phyloP scores from a whole-genome alignment of 768 basidiomycete genomes.

The Pleurotus eryngii region DNA sequence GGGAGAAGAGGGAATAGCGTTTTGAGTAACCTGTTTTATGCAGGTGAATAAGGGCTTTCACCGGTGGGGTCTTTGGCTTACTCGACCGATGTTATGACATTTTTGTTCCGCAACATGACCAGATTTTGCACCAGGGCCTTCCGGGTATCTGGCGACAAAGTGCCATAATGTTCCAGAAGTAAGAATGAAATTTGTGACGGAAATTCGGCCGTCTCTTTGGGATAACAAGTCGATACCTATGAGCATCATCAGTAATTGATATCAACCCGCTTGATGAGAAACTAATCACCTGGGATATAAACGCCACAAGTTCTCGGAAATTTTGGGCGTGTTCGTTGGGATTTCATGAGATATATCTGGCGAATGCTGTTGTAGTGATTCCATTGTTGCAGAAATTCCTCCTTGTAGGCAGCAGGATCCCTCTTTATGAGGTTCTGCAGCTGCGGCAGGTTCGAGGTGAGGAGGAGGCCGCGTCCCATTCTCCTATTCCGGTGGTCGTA shows the following conservation, averaged over 20 bases:
- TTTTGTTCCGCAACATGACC: constrained; percentile 90
- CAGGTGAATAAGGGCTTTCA: background rate
- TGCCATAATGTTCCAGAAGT: constrained; percentile 74
- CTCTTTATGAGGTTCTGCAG: constrained; percentile 97
- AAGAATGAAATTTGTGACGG: constrained; percentile 76
- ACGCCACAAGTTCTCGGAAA: constrained; percentile 84
- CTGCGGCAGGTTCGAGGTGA: constrained; percentile 89
- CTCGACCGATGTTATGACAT: constrained; percentile 91
- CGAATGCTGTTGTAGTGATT: constrained; percentile 88
- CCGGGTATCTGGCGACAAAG: constrained; percentile 75
- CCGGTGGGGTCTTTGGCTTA: no score
- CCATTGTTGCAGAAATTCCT: constrained; percentile 97
- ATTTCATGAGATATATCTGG: constrained; percentile 77
- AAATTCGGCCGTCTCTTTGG: constrained; percentile 83
- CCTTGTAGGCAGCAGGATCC: constrained; percentile 84
- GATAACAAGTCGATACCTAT: constrained; percentile 91
- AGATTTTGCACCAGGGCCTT: constrained; percentile 86
- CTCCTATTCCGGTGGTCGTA: no score
- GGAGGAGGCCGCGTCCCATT: constrained; percentile 68
- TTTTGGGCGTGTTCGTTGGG: constrained; percentile 84
- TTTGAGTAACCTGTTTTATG: constrained; percentile 66
- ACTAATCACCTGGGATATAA: constrained; percentile 74
- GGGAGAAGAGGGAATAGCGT: constrained; percentile 94
- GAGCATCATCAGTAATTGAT: background rate
- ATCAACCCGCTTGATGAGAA: background rate